Evolutionary conservation across 305 asterid species (phyloP), one percentile per base, ranked within the genome.

Genomic region (Rubia tinctorum): DNA sequence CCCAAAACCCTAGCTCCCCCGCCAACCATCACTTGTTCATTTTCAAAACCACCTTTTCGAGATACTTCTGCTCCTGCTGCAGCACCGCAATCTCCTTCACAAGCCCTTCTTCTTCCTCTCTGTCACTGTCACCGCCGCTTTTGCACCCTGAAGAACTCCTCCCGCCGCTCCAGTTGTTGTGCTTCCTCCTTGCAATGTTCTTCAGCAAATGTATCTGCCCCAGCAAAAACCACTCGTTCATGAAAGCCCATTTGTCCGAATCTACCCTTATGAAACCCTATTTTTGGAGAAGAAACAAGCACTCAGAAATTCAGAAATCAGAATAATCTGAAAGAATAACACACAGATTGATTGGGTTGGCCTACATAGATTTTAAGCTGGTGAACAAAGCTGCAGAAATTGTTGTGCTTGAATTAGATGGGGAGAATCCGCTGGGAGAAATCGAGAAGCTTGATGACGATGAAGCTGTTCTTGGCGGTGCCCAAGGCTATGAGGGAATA

Each of bases 281-380:
- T 51, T 6, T 42, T 42, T 25, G 6, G 71, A 25, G 5, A 25
- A 25, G 0, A 62, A 8, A 20, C 67, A 5, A 27, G 0, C 9
- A 14, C 30, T 25, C 18, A 61, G n/a, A n/a, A n/a, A n/a, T n/a
- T 20, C 17, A 18, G 34, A 59, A 15, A 3, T 23, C 17, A 40
- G 17, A 30, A 30, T 30, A 1, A 30, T 30, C 34, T 30, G 10
- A n/a, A 66, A 66, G 9, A 17, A 39, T 6, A 18, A 30, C 7
- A 64, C 15, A 12, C 7, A 6, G 8, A 49, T 13, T 11, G 58
- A 10, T 12, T 12, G 17, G n/a, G 7, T n/a, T 58, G 27, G 84
- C 96, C 84, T 68, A 92, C 98, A 67, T 92, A 90, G 67, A 97
- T 90, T 69, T 92, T 92, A 80, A 90, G 94, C 83, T 92, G 98